Conservation (phyloP, 352 stramenopile species). For the Halophytophthora polymorphica region DNA sequence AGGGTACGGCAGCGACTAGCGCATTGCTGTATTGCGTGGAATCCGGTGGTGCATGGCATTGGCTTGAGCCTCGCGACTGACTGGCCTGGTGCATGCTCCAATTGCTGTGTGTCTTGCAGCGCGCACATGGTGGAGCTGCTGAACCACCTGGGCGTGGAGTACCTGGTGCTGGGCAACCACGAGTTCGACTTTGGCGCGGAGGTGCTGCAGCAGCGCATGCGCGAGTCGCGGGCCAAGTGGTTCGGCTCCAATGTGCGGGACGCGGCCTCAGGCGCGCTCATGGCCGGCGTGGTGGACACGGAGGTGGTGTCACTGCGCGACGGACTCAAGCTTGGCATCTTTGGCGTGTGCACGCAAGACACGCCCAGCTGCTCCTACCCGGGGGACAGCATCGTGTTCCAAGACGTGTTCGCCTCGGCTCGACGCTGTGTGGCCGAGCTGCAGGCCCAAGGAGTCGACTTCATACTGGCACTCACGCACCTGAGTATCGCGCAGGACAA, state of each 20-base stretch:
- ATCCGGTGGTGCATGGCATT: not conserved
- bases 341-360: constrained; percentile 69
- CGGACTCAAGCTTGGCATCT: constrained; percentile 59
- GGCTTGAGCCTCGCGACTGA: not conserved
- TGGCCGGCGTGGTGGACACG: constrained; percentile 45
- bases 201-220: constrained; percentile 51
- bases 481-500: constrained; percentile 76
- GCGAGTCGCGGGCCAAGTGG: constrained; percentile 62
- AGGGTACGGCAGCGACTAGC: constrained; percentile 32
- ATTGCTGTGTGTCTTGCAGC: constrained; percentile 16
- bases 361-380: constrained; percentile 46
- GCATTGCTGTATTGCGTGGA: not conserved
- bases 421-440: constrained; percentile 62
- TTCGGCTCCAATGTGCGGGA: constrained; percentile 73
- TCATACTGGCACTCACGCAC: constrained; percentile 86
- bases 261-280: constrained; percentile 26
- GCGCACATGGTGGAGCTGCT: constrained; percentile 78
- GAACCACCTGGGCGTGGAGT: constrained; percentile 69
- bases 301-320: constrained; percentile 47
- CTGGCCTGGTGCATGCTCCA: constrained; percentile 3
- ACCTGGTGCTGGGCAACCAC: constrained; percentile 78
- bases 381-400: constrained; percentile 46
- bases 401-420: constrained; percentile 43
- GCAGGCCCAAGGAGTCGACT: constrained; percentile 59
- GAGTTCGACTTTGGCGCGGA: constrained; percentile 74